Evolutionary conservation across 23 red algal genomes (phyloP).

Genomic region (Gracilaria caudata): DNA sequence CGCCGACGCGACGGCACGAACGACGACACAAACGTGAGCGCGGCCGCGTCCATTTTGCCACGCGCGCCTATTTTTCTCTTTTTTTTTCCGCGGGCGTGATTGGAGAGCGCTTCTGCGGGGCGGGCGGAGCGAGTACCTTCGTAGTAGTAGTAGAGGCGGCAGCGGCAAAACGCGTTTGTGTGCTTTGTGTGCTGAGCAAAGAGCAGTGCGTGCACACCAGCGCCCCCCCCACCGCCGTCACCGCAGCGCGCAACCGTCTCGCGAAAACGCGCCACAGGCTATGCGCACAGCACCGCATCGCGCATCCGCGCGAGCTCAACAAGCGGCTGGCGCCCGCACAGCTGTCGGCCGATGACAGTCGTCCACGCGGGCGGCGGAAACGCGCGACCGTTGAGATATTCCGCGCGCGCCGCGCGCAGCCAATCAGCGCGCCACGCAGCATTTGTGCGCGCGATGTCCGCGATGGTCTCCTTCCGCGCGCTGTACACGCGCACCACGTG

Average conservation of each 20-base stretch:
- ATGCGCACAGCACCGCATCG: too few species aligned
- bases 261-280: too few species aligned
- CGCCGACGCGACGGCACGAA: not conserved
- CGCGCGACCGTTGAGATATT: constrained; percentile 8
- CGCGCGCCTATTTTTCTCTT: not conserved
- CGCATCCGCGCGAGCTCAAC: too few species aligned
- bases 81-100: constrained; percentile 1
- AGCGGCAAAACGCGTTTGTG: too few species aligned
- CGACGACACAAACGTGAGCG: not conserved
- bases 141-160: not conserved
- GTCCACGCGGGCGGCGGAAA: not conserved
- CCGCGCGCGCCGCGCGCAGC: not conserved
- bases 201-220: too few species aligned
- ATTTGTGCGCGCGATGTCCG: too few species aligned
- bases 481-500: too few species aligned
- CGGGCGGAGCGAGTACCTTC: not conserved
- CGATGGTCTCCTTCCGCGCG: too few species aligned
- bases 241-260: too few species aligned
- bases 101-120: not conserved
- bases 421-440: not conserved
- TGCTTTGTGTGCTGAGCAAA: too few species aligned
- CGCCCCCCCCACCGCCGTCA: too few species aligned
- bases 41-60: not conserved
- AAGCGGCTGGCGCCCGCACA: not conserved
- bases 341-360: not conserved